Conservation (phyloP, 1,284 basidiomycete genomes). For the Ceratobasidium sp. region DNA sequence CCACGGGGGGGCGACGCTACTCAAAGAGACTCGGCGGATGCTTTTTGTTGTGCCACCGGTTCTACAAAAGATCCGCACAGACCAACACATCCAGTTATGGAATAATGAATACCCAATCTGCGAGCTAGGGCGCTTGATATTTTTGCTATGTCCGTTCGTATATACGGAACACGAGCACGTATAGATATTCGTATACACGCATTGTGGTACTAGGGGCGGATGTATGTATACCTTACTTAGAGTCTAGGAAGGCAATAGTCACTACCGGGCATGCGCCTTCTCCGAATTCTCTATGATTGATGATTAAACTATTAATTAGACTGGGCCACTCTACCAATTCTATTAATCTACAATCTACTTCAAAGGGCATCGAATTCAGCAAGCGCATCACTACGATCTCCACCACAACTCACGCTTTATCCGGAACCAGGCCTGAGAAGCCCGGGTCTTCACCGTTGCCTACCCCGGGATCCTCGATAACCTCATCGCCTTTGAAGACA, state of each 20-base stretch:
- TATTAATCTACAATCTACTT: constrained; percentile 34
- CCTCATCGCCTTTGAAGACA: constrained; percentile 59
- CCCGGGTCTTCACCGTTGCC: constrained; percentile 58
- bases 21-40: background rate
- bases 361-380: too few relatives aligned
- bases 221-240: too few relatives aligned
- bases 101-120: background rate
- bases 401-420: constrained; percentile 33
- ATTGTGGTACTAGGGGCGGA: too few relatives aligned
- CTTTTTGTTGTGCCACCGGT: background rate
- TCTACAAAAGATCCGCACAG: background rate
- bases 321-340: constrained; percentile 6
- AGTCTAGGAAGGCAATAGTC: too few relatives aligned
- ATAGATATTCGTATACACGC: too few relatives aligned
- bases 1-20: background rate
- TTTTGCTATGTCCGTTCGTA: too few relatives aligned
- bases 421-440: constrained; percentile 25
- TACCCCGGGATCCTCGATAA: constrained; percentile 65
- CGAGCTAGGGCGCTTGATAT: too few relatives aligned
- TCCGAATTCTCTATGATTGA: too few relatives aligned
- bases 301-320: constrained; percentile 11
- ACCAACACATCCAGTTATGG: constrained; percentile 6
- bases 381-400: too few relatives aligned
- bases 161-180: too few relatives aligned
- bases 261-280: too few relatives aligned